Percentiles rank a stretch among this genome's conserved stretches.
These are phyloP conservation scores for Leccinum subrobustum DNA, from an alignment of 1,284 basidiomycete genomes.

Conservation along the genomic window DNA sequence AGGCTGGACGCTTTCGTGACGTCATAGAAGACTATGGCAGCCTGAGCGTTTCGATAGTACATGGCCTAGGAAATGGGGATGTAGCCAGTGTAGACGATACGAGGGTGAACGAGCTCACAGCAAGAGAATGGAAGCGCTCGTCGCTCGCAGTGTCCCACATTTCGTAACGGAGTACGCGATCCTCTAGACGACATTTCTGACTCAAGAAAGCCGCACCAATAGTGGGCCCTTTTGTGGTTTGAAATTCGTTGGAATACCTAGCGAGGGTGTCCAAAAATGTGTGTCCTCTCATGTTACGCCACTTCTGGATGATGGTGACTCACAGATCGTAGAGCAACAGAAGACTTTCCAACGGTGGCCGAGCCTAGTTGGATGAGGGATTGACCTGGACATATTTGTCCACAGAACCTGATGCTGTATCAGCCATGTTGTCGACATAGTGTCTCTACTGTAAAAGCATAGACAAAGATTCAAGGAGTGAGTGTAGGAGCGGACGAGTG, in stretches of 20 bases:
- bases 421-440: slow-evolving; percentile 49
- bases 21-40: slow-evolving; percentile 97
- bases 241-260: slow-evolving; percentile 90
- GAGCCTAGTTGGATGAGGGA: slow-evolving; percentile 64
- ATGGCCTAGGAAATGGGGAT: slow-evolving; percentile 61
- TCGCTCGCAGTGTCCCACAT: slow-evolving; percentile 97
- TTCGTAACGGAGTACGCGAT: slow-evolving; percentile 91
- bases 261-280: slow-evolving; percentile 12
- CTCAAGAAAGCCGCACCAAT: slow-evolving; percentile 95
- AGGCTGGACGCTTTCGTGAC: slow-evolving; percentile 92
- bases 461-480: neutral
- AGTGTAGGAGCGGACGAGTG: neutral
- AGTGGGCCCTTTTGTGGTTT: slow-evolving; percentile 96
- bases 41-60: slow-evolving; percentile 99
- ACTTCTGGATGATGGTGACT: slow-evolving; percentile 32
- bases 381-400: slow-evolving; percentile 60
- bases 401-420: slow-evolving; percentile 64
- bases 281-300: neutral
- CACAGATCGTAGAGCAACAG: slow-evolving; percentile 96
- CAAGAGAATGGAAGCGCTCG: slow-evolving; percentile 92
- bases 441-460: neutral
- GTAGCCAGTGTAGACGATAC: slow-evolving; percentile 6
- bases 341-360: slow-evolving; percentile 99
- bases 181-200: slow-evolving; percentile 89
- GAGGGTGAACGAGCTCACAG: slow-evolving; percentile 48